Percentiles rank a stretch among this genome's conserved stretches.
phyloP scores from a whole-genome alignment of 2,329 filamentous ascomycete genomes.

The Colletotrichum tropicicola region DNA sequence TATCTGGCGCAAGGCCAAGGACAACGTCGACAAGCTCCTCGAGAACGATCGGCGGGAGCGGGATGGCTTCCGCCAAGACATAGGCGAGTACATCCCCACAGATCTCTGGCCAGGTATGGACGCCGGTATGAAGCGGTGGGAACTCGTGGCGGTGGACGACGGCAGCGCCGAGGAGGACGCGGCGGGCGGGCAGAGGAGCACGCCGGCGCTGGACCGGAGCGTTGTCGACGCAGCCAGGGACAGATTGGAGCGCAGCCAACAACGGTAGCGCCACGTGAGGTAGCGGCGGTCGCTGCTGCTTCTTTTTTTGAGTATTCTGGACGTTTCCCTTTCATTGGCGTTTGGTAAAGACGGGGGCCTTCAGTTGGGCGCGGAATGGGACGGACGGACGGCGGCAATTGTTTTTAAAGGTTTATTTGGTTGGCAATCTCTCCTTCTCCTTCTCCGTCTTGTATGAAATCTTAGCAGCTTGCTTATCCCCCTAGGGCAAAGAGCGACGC shows the following conservation, averaged over 20 bases:
- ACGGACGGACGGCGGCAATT: not conserved
- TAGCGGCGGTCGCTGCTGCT: not conserved
- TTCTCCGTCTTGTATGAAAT: not conserved
- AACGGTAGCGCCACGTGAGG: slow-evolving; percentile 1
- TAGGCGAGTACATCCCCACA: slow-evolving; percentile 86
- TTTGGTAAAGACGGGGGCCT: slow-evolving; percentile 5
- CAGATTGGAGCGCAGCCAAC: slow-evolving; percentile 32
- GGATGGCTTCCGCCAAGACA: slow-evolving; percentile 81
- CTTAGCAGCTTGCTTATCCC: not conserved
- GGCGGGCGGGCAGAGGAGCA: slow-evolving; percentile 29
- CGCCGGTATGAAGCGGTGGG: slow-evolving; percentile 63
- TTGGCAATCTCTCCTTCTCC: not conserved
- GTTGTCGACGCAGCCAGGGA: slow-evolving; percentile 38
- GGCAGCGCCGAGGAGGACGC: slow-evolving; percentile 31
- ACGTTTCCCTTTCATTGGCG: not conserved
- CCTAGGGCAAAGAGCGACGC: not conserved
- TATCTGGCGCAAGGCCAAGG: slow-evolving; percentile 80
- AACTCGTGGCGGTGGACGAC: slow-evolving; percentile 51
- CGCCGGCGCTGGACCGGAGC: slow-evolving; percentile 39
- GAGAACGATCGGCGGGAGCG: slow-evolving; percentile 77
- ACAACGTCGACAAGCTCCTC: slow-evolving; percentile 78
- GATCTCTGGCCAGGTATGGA: slow-evolving; percentile 87
- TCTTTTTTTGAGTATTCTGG: not conserved
- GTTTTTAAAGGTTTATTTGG: not conserved
- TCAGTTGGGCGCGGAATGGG: slow-evolving; percentile 4